These are phyloP conservation scores for Lunularia cruciata DNA, from an alignment of 225 moss, liverwort and hornwort genomes.

Conservation along the genomic window DNA sequence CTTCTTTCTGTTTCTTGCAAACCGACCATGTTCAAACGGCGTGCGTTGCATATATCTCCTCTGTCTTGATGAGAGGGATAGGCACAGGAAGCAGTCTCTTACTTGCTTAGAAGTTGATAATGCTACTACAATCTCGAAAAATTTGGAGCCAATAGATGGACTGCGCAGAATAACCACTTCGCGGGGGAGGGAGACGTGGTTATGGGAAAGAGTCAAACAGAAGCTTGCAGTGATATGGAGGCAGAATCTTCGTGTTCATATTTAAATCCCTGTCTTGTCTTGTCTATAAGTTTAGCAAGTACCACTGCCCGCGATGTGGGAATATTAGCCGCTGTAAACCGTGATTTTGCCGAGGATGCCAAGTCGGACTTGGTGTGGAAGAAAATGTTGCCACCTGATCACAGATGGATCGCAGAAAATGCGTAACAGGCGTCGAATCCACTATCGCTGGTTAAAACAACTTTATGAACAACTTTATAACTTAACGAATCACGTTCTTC, in stretches of 20 bases:
- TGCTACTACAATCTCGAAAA: no score
- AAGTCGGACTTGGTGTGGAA: background rate
- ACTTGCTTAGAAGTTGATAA: background rate
- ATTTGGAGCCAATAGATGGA: no score
- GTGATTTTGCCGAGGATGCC: background rate
- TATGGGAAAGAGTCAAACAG: no score
- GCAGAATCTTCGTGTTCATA: no score
- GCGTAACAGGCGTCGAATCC: background rate
- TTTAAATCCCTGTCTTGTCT: background rate
- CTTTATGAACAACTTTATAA: background rate
- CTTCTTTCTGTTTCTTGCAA: slow-evolving; percentile 11
- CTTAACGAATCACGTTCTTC: background rate
- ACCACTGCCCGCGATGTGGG: no score
- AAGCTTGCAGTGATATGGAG: no score
- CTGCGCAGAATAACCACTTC: no score
- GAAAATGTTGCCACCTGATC: background rate
- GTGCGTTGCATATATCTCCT: slow-evolving; percentile 15
- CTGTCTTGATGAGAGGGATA: background rate
- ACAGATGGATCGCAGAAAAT: background rate
- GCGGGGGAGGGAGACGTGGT: no score
- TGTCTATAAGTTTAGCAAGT: no score
- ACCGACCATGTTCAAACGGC: slow-evolving; percentile 12
- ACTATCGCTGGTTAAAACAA: background rate
- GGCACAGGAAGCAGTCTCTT: slow-evolving; percentile 6
- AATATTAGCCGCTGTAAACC: no score